A percentile compares a stretch with the other conserved stretches of the same genome.
Evolutionary conservation across 305 asterid species (phyloP).

Genomic region (Caryopteris hybrid): DNA sequence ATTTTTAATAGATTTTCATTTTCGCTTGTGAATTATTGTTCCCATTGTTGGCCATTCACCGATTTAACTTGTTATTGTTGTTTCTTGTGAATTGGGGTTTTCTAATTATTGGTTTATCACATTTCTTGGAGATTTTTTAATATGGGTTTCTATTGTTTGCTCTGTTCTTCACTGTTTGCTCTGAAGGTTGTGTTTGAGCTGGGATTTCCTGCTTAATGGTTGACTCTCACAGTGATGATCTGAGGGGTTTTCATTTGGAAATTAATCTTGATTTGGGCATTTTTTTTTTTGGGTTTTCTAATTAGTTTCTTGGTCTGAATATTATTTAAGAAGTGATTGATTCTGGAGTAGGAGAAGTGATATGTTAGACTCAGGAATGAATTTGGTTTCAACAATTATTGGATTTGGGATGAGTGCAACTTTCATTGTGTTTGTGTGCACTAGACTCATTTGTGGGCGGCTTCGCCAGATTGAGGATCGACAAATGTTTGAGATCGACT

Average conservation of each 20-base stretch:
- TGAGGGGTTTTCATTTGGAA: not conserved
- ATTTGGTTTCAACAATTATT: conserved; percentile 77
- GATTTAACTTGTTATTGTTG: conserved; percentile 22
- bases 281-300: conserved; percentile 11
- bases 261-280: conserved; percentile 53
- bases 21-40: conserved; percentile 7
- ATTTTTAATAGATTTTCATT: not conserved
- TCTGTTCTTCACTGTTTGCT: not conserved
- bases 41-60: conserved; percentile 4
- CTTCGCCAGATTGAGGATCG: conserved; percentile 53
- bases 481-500: conserved; percentile 66
- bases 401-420: conserved; percentile 97
- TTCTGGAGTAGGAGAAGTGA: conserved; percentile 22
- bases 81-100: conserved; percentile 25
- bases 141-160: not conserved
- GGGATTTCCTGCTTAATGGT: conserved; percentile 11
- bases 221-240: conserved; percentile 3
- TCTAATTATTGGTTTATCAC: conserved; percentile 17
- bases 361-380: conserved; percentile 64
- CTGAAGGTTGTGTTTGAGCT: conserved; percentile 8
- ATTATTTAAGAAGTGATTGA: conserved; percentile 2
- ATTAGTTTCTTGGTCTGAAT: not conserved
- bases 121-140: not conserved
- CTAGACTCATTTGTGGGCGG: conserved; percentile 75
- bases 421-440: conserved; percentile 85